phyloP scores from a whole-genome alignment of 768 basidiomycete species.

The Exidia glandulosa region DNA sequence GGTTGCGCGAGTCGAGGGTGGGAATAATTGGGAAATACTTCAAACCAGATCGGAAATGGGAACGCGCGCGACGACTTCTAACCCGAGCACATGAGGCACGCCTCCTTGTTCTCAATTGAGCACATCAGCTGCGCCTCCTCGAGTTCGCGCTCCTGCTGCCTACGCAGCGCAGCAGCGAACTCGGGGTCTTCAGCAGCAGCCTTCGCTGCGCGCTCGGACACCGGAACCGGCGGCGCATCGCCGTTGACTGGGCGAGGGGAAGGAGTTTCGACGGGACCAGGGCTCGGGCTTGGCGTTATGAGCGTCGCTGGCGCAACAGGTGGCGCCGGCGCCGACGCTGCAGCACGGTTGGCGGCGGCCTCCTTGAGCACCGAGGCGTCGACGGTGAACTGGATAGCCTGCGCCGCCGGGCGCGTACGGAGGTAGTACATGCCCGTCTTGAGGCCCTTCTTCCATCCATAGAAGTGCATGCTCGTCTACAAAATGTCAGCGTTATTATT shows the following conservation, averaged over 20 bases:
- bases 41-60: neutral
- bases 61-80: slow-evolving; percentile 3
- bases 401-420: slow-evolving; percentile 85
- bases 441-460: slow-evolving; percentile 98
- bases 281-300: neutral
- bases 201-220: slow-evolving; percentile 38
- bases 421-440: slow-evolving; percentile 98
- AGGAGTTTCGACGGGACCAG: no score
- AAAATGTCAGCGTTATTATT: slow-evolving; percentile 6
- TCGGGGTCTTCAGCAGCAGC: slow-evolving; percentile 58
- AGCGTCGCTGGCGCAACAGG: neutral
- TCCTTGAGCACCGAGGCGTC: slow-evolving; percentile 59
- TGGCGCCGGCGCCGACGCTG: neutral
- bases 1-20: no score
- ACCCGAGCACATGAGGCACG: slow-evolving; percentile 79
- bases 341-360: slow-evolving; percentile 31
- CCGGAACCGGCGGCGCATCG: neutral
- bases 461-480: slow-evolving; percentile 87
- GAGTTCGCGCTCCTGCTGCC: slow-evolving; percentile 52
- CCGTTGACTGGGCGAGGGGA: neutral
- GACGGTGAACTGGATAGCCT: slow-evolving; percentile 96
- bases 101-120: slow-evolving; percentile 88
- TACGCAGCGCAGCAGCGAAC: slow-evolving; percentile 65
- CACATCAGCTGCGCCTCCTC: slow-evolving; percentile 77
- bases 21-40: no score